Conservation (phyloP, 495 filamentous ascomycete genomes). For the Lichenothelia convexa region DNA sequence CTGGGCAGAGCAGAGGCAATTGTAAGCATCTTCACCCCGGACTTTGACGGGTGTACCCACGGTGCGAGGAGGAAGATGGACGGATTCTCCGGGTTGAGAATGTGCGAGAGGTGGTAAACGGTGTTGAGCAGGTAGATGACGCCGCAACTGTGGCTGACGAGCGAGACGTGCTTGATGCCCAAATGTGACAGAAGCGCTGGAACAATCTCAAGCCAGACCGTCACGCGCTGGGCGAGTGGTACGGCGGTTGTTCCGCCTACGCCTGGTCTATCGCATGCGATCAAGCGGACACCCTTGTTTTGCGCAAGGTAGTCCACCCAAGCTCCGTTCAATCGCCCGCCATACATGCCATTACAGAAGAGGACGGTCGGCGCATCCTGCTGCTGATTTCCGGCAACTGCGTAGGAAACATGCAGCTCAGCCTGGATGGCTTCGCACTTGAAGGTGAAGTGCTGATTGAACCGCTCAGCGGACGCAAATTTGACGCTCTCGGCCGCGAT, state of each 20-base stretch:
- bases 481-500: too few species aligned
- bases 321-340: not conserved
- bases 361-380: conserved; percentile 6
- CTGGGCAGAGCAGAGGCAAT: conserved; percentile 6
- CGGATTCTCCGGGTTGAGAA: conserved; percentile 8
- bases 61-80: conserved; percentile 10
- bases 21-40: conserved; percentile 1
- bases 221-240: conserved; percentile 19
- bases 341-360: conserved; percentile 8
- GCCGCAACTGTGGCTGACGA: conserved; percentile 12
- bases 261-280: conserved; percentile 2
- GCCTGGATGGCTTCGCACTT: too few species aligned
- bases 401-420: too few species aligned
- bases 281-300: conserved; percentile 4
- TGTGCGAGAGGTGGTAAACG: conserved; percentile 6
- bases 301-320: conserved; percentile 1
- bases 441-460: too few species aligned
- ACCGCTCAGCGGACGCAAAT: too few species aligned
- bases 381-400: too few species aligned
- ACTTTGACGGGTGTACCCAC: conserved; percentile 10
- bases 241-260: conserved; percentile 28
- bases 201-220: conserved; percentile 24
- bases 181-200: conserved; percentile 11
- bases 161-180: conserved; percentile 7
- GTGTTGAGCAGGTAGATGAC: conserved; percentile 11